These are phyloP conservation scores for Sphagnum magellanicum DNA, from an alignment of 228 moss, liverwort and hornwort species.

Conservation along the genomic window DNA sequence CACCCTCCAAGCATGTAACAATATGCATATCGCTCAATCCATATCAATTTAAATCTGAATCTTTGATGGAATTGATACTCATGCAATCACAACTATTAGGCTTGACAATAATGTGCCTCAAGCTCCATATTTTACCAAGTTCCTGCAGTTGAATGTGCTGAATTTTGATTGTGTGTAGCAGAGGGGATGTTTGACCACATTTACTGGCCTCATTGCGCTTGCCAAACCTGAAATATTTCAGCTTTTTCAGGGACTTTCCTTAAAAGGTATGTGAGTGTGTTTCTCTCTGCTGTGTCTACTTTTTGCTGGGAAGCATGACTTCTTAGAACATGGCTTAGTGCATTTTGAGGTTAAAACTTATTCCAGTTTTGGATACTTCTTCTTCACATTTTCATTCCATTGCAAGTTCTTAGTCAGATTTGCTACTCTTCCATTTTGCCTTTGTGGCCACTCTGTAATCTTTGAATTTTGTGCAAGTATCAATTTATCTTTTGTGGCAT, in stretches of 20 bases:
- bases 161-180: too few species aligned
- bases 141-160: background rate
- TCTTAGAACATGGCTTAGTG: too few species aligned
- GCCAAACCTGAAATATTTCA: background rate
- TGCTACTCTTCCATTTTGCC: too few species aligned
- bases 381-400: background rate
- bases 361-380: background rate
- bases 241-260: background rate
- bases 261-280: background rate
- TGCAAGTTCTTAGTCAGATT: background rate
- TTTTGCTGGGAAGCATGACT: too few species aligned
- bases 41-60: background rate
- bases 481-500: background rate
- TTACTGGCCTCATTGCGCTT: too few species aligned
- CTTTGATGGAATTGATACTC: background rate
- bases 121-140: background rate
- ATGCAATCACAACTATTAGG: background rate
- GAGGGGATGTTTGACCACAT: too few species aligned
- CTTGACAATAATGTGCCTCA: background rate
- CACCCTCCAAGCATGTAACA: conserved; percentile 14
- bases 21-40: background rate
- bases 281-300: too few species aligned
- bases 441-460: too few species aligned
- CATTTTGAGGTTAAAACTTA: too few species aligned
- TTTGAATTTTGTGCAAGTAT: background rate